phyloP scores from a whole-genome alignment of 129 eudicot genomes.

The Scalesia atractyloides region DNA sequence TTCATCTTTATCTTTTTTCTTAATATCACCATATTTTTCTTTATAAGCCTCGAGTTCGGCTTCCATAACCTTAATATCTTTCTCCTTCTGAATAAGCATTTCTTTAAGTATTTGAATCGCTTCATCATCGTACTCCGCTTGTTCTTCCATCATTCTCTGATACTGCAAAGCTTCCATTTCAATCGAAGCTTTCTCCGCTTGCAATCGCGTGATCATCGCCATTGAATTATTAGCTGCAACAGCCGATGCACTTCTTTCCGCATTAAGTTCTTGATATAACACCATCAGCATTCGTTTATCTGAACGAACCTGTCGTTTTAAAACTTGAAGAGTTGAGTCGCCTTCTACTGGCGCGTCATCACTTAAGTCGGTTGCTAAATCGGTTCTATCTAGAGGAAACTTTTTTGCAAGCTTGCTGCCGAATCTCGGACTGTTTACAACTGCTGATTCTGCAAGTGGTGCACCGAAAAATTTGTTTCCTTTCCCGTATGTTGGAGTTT shows the following conservation, averaged over 20 bases:
- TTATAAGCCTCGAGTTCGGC: conserved; percentile 45
- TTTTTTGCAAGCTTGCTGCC: conserved; percentile 33
- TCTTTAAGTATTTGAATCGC: conserved; percentile 64
- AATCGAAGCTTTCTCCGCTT: conserved; percentile 80
- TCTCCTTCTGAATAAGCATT: conserved; percentile 51
- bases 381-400: conserved; percentile 18
- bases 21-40: conserved; percentile 50
- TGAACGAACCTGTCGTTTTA: conserved; percentile 53
- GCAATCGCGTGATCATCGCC: conserved; percentile 93
- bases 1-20: conserved; percentile 36
- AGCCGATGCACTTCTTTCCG: conserved; percentile 85
- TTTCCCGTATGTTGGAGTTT: conserved; percentile 48
- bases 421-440: conserved; percentile 57
- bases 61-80: conserved; percentile 57
- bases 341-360: conserved; percentile 48
- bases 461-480: conserved; percentile 62
- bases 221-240: conserved; percentile 92
- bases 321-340: conserved; percentile 36
- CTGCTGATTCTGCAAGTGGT: conserved; percentile 48
- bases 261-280: conserved; percentile 76
- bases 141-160: conserved; percentile 83
- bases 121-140: conserved; percentile 80
- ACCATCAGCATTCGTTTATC: conserved; percentile 58
- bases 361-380: conserved; percentile 27
- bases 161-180: conserved; percentile 95